Base-by-base conservation (phyloP, 805 yeast species). In the Kluyveromyces dobzhanskii region DNA sequence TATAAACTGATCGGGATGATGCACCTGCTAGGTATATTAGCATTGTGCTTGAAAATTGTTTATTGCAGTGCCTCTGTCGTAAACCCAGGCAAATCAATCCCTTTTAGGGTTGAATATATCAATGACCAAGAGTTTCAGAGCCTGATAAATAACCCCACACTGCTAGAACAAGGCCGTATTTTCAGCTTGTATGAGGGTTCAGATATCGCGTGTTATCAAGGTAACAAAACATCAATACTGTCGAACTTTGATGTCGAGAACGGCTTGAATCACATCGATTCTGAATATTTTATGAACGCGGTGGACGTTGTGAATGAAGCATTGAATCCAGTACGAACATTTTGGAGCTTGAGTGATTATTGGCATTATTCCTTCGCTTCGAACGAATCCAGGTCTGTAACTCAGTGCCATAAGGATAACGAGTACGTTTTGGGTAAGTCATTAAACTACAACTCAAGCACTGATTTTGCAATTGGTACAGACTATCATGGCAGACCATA, bases 401-500 rank as follows among this genome's bases (percentile, higher is more conserved):
- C n/a, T n/a, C n/a, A n/a, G n/a, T n/a, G n/a, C n/a, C n/a, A n/a
- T n/a, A n/a, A n/a, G n/a, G n/a, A n/a, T n/a, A n/a, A n/a, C 5
- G n/a, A 6, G 30, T 27, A n/a, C 16, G n/a, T 32, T 12, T 23
- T 70, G 37, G 64, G 62, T 13, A 38, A 44, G 25, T 40, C 50
- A 9, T 40, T 50, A 3, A 37, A 45, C 30, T 34, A 37, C 1
- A 28, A 57, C 26, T 39, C 46, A 17, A 50, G 45, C 14, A 37
- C 51, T 26, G 51, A 50, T 3, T 43, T 45, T 5, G 64, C 61
- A 33, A 57, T 68, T 18, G 40, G 50, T 3, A 53, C 65, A 19
- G 52, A 54, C 30, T 57, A 63, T 23, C 56, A 57, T 18, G 67
- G 65, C 7, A 27, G 13, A n/a, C 12, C 61, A 35, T 57, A 59